Conservation (phyloP, 768 basidiomycete species). For the Xerocomellus amylosporus region DNA sequence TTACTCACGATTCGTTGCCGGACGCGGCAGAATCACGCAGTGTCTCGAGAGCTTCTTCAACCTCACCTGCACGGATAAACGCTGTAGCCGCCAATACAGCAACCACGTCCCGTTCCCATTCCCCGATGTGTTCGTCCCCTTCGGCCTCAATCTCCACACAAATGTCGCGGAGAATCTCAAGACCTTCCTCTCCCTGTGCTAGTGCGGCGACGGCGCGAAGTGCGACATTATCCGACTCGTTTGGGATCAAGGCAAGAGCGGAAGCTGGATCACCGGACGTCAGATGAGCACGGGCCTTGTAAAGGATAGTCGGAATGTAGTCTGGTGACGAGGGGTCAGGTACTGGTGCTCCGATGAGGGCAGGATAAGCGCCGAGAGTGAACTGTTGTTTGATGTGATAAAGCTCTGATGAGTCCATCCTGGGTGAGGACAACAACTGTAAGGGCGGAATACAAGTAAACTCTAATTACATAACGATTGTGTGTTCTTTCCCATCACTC, state of each 20-base stretch:
- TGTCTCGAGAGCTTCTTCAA: slow-evolving; percentile 91
- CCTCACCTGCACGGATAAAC: slow-evolving; percentile 77
- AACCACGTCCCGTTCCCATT: slow-evolving; percentile 70
- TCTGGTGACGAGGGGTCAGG: slow-evolving; percentile 64
- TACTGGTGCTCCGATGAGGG: slow-evolving; percentile 51
- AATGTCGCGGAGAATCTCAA: slow-evolving; percentile 84
- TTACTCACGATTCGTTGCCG: slow-evolving; percentile 81
- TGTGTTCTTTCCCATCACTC: too few relatives aligned
- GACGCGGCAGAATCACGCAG: slow-evolving; percentile 67
- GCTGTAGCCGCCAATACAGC: slow-evolving; percentile 83
- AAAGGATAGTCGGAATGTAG: slow-evolving; percentile 63
- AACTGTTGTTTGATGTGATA: slow-evolving; percentile 77
- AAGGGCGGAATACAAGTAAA: not conserved
- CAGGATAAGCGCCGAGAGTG: slow-evolving; percentile 68
- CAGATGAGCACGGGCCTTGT: slow-evolving; percentile 75
- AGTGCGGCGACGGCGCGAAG: slow-evolving; percentile 70
- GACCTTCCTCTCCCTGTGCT: slow-evolving; percentile 57
- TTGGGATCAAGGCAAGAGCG: slow-evolving; percentile 55
- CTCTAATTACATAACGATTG: not conserved
- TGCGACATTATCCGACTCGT: slow-evolving; percentile 59
- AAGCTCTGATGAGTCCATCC: slow-evolving; percentile 58
- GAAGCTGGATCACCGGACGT: slow-evolving; percentile 60
- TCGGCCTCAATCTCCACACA: slow-evolving; percentile 84
- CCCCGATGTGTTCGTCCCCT: slow-evolving; percentile 57
- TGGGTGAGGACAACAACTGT: not conserved